phyloP scores from a whole-genome alignment of 768 basidiomycete genomes.

The Lyophyllum atratum region DNA sequence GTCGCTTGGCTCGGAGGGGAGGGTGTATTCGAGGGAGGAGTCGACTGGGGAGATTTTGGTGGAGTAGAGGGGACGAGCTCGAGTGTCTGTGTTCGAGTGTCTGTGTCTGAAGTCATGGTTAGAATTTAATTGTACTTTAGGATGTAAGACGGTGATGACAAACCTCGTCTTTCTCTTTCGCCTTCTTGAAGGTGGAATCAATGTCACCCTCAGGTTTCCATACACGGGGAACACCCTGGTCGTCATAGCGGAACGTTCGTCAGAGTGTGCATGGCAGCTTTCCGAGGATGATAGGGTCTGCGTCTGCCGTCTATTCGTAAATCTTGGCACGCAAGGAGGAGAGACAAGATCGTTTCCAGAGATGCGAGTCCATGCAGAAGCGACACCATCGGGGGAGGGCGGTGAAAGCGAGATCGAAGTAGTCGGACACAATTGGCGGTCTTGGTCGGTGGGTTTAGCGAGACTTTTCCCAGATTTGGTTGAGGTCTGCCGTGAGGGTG shows the following conservation, averaged over 20 bases:
- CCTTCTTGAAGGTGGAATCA: slow-evolving; percentile 87
- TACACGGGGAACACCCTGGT: slow-evolving; percentile 87
- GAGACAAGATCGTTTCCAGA: slow-evolving; percentile 86
- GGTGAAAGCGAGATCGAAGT: slow-evolving; percentile 95
- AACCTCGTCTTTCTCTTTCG: slow-evolving; percentile 90
- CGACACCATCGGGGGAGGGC: slow-evolving; percentile 94
- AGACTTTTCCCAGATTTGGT: slow-evolving; percentile 91
- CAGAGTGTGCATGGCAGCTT: slow-evolving; percentile 89
- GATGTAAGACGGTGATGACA: slow-evolving; percentile 16
- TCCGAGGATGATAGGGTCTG: slow-evolving; percentile 81
- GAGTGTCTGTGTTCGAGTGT: too few relatives aligned
- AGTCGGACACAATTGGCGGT: slow-evolving; percentile 79
- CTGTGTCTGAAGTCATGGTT: neutral
- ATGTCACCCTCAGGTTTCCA: slow-evolving; percentile 99
- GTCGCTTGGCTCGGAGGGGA: slow-evolving; percentile 57
- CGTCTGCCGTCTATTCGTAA: slow-evolving; percentile 88
- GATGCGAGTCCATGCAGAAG: slow-evolving; percentile 92
- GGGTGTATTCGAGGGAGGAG: slow-evolving; percentile 58
- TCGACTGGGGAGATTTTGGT: slow-evolving; percentile 78
- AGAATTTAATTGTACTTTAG: neutral
- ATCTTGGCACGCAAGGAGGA: slow-evolving; percentile 82
- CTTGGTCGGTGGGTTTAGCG: slow-evolving; percentile 83
- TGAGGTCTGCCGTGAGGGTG: slow-evolving; percentile 86
- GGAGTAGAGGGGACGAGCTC: slow-evolving; percentile 87
- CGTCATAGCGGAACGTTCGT: slow-evolving; percentile 95